Conservation (phyloP, 2,329 filamentous ascomycete genomes). For the Paracamarosporium sp. region DNA sequence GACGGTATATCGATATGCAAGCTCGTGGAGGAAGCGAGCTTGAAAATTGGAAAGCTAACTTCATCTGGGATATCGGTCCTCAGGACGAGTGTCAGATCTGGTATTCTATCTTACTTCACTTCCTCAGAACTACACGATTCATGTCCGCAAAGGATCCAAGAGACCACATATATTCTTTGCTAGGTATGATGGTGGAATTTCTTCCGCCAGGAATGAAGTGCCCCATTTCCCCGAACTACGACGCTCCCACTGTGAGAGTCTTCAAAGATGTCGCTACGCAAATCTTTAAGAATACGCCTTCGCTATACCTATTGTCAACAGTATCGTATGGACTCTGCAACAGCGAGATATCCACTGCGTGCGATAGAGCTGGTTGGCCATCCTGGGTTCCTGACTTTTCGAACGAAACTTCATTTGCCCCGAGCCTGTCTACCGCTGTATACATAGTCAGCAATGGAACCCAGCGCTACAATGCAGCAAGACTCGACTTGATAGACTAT, state of each 20-base stretch:
- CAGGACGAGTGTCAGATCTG: not conserved
- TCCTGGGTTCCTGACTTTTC: constrained; percentile 1
- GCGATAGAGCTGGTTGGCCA: not conserved
- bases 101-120: constrained; percentile 1
- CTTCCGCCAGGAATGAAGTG: not conserved
- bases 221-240: not conserved
- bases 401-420: not conserved
- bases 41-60: not conserved
- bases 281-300: not conserved
- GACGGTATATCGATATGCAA: not conserved
- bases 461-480: not conserved
- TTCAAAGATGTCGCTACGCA: not conserved
- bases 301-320: not conserved
- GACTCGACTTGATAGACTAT: not conserved
- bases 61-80: not conserved
- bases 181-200: not conserved
- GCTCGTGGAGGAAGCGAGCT: not conserved
- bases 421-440: constrained; percentile 1
- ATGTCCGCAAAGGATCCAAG: not conserved
- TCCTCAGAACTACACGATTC: constrained; percentile 1
- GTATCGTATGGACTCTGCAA: not conserved
- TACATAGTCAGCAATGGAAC: not conserved
- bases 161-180: not conserved
- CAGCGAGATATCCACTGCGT: not conserved
- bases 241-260: not conserved